Conservation (phyloP, 2,329 filamentous ascomycete species). For the Drechslerella dactyloides region DNA sequence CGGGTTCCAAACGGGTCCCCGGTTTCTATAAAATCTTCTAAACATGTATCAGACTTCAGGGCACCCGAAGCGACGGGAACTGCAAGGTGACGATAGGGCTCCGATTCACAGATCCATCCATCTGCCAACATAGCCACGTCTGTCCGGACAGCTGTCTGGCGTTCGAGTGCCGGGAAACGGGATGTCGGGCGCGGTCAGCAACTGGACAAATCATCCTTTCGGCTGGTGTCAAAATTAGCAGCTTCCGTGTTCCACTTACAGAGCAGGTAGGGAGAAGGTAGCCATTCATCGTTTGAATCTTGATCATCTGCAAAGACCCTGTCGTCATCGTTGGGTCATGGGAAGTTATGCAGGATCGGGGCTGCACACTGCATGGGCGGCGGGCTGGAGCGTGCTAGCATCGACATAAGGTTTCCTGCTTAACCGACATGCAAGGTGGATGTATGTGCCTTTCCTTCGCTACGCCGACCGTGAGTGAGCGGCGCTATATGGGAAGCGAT, state of each 20-base stretch:
- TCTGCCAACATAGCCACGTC: conserved; percentile 33
- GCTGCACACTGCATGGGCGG: conserved; percentile 38
- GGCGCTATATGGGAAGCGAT: not conserved
- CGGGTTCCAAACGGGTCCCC: conserved; percentile 15
- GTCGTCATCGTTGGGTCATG: conserved; percentile 51
- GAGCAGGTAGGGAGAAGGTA: not conserved
- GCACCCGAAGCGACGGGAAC: conserved; percentile 1
- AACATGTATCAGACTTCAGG: not conserved
- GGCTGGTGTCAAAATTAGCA: too few relatives aligned
- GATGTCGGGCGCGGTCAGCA: not conserved
- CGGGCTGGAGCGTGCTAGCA: conserved; percentile 33
- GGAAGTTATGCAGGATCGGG: conserved; percentile 20
- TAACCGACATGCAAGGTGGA: conserved; percentile 46
- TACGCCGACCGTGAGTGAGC: not conserved
- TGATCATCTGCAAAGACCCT: conserved; percentile 37
- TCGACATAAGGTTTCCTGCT: conserved; percentile 49
- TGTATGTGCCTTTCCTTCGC: not conserved
- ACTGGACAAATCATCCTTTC: not conserved
- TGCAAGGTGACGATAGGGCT: conserved; percentile 45
- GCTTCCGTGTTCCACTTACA: not conserved
- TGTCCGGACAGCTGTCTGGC: conserved; percentile 1
- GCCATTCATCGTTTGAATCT: conserved; percentile 6
- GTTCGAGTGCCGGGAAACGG: conserved; percentile 9
- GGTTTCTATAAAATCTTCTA: conserved; percentile 11
- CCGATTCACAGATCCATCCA: conserved; percentile 10